These are phyloP conservation scores for Oxyria digyna DNA, from an alignment of 148 eudicot genomes.

Conservation along the genomic window DNA sequence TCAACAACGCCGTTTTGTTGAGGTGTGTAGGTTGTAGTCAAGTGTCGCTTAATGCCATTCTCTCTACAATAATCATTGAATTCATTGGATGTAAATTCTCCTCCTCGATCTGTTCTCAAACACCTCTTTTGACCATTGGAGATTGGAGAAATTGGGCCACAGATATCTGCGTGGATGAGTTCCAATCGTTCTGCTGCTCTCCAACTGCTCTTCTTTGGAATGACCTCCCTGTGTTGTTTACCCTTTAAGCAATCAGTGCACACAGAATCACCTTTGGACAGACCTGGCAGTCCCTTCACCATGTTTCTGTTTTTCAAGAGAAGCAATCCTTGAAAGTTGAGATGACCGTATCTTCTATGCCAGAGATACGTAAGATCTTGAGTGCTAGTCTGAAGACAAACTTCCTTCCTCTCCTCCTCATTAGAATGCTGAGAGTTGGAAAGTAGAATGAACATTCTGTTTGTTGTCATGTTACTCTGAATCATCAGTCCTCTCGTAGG, in stretches of 20 bases:
- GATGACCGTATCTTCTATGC: conserved; percentile 14
- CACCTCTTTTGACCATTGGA: neutral
- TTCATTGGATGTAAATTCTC: too few species aligned
- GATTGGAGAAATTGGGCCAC: neutral
- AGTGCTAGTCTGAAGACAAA: neutral
- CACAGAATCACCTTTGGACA: neutral
- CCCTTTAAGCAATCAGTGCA: conserved; percentile 12
- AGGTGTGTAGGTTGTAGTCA: neutral
- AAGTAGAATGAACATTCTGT: conserved; percentile 12
- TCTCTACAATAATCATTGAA: too few species aligned
- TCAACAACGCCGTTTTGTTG: neutral
- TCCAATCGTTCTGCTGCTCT: neutral
- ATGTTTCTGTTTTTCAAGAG: conserved; percentile 10
- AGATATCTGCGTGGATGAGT: too few species aligned
- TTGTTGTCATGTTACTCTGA: conserved; percentile 9
- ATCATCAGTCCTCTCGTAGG: too few species aligned
- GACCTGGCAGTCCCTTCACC: conserved; percentile 14
- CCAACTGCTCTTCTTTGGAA: neutral
- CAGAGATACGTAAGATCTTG: conserved; percentile 8
- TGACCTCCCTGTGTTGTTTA: conserved; percentile 10
- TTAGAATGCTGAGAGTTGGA: neutral
- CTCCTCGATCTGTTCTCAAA: too few species aligned
- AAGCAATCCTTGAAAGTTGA: conserved; percentile 8
- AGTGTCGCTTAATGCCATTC: neutral
- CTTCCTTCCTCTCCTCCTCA: neutral